These are phyloP conservation scores for Oryza australiensis DNA, from an alignment of 176 grass and related monocot species.

Conservation along the genomic window DNA sequence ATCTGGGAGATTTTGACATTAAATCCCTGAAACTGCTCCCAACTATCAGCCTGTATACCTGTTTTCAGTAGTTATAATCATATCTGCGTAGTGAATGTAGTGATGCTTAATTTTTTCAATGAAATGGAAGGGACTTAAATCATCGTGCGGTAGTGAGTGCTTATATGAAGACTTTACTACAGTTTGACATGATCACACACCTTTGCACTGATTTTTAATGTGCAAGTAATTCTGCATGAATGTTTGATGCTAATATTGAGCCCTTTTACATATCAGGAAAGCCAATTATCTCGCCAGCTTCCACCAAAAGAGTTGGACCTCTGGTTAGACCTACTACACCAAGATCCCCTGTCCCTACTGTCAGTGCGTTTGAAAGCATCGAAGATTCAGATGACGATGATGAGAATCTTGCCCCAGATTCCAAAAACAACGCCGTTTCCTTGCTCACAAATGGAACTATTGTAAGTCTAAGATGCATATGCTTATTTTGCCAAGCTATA, in stretches of 20 bases:
- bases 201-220: not conserved
- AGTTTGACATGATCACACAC: not conserved
- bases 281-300: constrained; percentile 44
- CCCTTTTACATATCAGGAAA: constrained; percentile 37
- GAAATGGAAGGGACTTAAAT: not conserved
- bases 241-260: constrained; percentile 19
- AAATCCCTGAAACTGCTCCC: not conserved
- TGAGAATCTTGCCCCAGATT: constrained; percentile 45
- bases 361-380: constrained; percentile 57
- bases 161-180: not conserved
- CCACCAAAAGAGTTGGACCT: constrained; percentile 58
- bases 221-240: not conserved
- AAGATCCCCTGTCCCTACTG: constrained; percentile 62
- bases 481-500: constrained; percentile 4
- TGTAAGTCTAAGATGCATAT: constrained; percentile 56
- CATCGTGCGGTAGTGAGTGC: not conserved
- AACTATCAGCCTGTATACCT: not conserved
- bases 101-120: not conserved
- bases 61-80: not conserved
- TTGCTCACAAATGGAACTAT: constrained; percentile 52
- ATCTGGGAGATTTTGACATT: not conserved
- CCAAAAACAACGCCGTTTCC: constrained; percentile 53
- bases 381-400: constrained; percentile 83
- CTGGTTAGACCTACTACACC: constrained; percentile 62
- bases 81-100: not conserved